Evolutionary conservation across 2,329 filamentous ascomycete species (phyloP).

Genomic region (Penicillium expansum): DNA sequence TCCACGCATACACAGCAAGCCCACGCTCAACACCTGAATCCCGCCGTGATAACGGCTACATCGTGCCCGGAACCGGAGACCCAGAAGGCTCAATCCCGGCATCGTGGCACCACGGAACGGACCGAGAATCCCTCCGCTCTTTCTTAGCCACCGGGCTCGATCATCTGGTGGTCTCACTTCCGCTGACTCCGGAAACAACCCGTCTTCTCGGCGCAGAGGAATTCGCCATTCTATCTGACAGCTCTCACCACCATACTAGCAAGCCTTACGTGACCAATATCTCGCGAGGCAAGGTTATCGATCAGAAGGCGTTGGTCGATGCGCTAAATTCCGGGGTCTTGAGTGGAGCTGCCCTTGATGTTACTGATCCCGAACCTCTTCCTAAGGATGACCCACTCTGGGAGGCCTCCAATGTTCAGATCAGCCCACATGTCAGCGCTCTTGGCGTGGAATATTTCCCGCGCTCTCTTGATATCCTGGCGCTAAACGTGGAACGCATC

Average conservation of each 20-base stretch:
- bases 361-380: conserved; percentile 76
- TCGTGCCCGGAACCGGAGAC: conserved; percentile 65
- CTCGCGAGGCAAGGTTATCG: conserved; percentile 62
- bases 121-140: conserved; percentile 50
- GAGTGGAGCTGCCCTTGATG: conserved; percentile 70
- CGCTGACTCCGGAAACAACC: conserved; percentile 56
- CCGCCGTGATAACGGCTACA: conserved; percentile 62
- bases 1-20: conserved; percentile 72
- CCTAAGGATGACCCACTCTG: conserved; percentile 67
- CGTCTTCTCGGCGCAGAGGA: conserved; percentile 55
- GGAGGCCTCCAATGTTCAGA: conserved; percentile 65
- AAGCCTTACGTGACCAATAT: conserved; percentile 69
- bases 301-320: conserved; percentile 61
- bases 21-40: conserved; percentile 66
- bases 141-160: conserved; percentile 58
- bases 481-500: conserved; percentile 55
- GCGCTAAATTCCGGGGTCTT: conserved; percentile 57
- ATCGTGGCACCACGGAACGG: conserved; percentile 57
- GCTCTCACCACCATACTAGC: conserved; percentile 25
- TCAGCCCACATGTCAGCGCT: conserved; percentile 66
- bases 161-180: conserved; percentile 56
- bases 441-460: conserved; percentile 54
- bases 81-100: conserved; percentile 54
- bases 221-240: conserved; percentile 52
- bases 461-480: conserved; percentile 57